Base-by-base conservation (phyloP, 2,329 filamentous ascomycete genomes). In the Monilinia vaccinii-corymbosi region DNA sequence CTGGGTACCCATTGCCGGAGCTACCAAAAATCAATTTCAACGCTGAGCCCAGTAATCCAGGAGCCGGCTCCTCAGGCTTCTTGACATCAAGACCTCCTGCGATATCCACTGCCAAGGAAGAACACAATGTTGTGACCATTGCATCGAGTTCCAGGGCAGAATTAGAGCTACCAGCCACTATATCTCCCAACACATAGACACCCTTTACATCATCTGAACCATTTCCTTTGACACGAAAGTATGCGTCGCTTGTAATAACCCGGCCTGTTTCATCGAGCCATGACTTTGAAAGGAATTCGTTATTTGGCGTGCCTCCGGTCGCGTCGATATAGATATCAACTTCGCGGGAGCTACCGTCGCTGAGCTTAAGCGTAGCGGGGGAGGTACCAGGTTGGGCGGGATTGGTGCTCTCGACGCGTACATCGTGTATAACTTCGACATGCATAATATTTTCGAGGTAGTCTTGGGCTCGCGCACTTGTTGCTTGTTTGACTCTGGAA, bases 291-390 rank as follows among this genome's bases (percentile, higher is more conserved):
- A 85, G 71, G 59, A 77, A 79, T 0, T 47, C 23, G 0, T 74
- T 75, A 55, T 79, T 79, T 0, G 76, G 71, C 2, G 40, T 67
- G 5, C 70, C 72, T 2, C 78, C 79, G 0, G 69, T 74, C 7
- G 76, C 75, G 0, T 77, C 75, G 52, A 81, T 78, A 63, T 79
- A 81, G 0, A 81, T 56, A 57, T 81, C 78, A 0, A 76, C 73
- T 2, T 73, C 65, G 1, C 79, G 58, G 0, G 63, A 71, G 38
- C 69, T 66, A 0, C 76, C 78, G 60, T 76, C 69, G 2, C 71
- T 69, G 1, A 82, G 73, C 0, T 66, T 72, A 3, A 81, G 55
- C 0, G 63, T 73, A 2, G 73, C 68, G 18, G 68, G 71, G 5
- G 65, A 60, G 0, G 68, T 65, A 0, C 73, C 50, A 10, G 73